Base-by-base conservation (phyloP, 1,284 basidiomycete species). In the Singerocomus rubriflavus region DNA sequence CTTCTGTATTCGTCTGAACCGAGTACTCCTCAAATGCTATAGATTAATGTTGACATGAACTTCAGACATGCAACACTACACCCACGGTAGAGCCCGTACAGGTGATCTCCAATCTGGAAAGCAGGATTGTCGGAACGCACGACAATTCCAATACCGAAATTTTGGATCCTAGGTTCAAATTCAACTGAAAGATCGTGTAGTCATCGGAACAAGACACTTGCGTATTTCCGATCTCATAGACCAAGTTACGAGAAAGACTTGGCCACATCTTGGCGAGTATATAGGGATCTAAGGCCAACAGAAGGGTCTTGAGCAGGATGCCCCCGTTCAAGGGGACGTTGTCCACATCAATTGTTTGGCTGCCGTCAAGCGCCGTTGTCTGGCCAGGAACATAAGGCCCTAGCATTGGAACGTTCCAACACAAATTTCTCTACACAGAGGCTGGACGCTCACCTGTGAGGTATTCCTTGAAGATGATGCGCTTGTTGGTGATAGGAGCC, bases 21-120 rank as follows among this genome's bases (percentile, higher is more conserved):
- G 35, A 50, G 39, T 59, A 63, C 26, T 65, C 63, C 30, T 53
- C 32, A 43, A 63, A 62, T 1, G 42, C 63, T 61, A 21, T 3
- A 10, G 8, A 34, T 30, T 9, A 21, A 26, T 36, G 26, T 61
- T 32, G 29, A 38, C 11, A 26, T 31, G 6, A n/a, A 4, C n/a
- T 6, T 30, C 5, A 17, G n/a, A n/a, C 3, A 27, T 21, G 25
- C 30, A 17, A n/a, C 16, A 8, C 14, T 37, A 21, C 21, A 21
- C 59, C 36, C 31, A 63, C 61, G 49, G 16, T 26, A 38, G 11
- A 14, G 7, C n/a, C 50, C 59, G 27, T 50, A 14, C 16, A 60
- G 12, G 25, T 59, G 48, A 50, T 60, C 57, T 10, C 57, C 57
- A 16, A 39, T 16, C 11, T 46, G 49, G 29, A 59, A 57, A 12